phyloP scores from a whole-genome alignment of 108 stramenopile species.

The Nitzschia sp. region DNA sequence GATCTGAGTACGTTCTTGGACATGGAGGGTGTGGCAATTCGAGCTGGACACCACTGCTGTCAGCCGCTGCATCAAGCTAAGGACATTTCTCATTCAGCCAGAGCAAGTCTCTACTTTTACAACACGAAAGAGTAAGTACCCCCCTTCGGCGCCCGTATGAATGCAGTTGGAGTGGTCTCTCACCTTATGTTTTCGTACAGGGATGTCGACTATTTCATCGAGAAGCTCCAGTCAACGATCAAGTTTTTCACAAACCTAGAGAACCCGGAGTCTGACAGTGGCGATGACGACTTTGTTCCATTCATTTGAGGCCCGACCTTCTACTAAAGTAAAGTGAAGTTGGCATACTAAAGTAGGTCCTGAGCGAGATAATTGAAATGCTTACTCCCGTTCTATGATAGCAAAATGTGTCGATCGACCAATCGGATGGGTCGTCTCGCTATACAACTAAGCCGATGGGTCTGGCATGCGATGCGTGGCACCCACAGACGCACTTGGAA shows the following conservation, averaged over 20 bases:
- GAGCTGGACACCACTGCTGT: conserved; percentile 98
- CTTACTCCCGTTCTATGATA: too few species aligned
- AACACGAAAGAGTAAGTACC: conserved; percentile 79
- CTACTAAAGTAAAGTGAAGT: too few species aligned
- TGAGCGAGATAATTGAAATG: too few species aligned
- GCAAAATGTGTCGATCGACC: too few species aligned
- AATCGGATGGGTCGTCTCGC: too few species aligned
- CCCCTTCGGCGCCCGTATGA: too few species aligned
- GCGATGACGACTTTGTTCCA: conserved; percentile 72
- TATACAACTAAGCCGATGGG: too few species aligned
- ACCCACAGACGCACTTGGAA: too few species aligned
- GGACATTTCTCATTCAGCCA: conserved; percentile 83
- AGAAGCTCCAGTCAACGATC: conserved; percentile 65
- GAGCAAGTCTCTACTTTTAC: conserved; percentile 90
- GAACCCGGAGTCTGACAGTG: conserved; percentile 9
- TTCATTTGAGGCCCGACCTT: conserved; percentile 59
- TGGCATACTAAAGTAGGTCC: too few species aligned
- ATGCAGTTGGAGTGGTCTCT: not conserved
- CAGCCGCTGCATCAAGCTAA: conserved; percentile 93
- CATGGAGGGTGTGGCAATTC: conserved; percentile 93
- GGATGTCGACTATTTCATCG: conserved; percentile 83
- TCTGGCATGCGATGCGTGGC: too few species aligned
- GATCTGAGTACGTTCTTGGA: conserved; percentile 96
- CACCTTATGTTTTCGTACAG: conserved; percentile 23
- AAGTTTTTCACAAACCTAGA: conserved; percentile 62